A percentile compares a stretch with the other conserved stretches of the same genome.
Conservation (phyloP, 2,329 filamentous ascomycete genomes). For the Monilinia fructigena region DNA sequence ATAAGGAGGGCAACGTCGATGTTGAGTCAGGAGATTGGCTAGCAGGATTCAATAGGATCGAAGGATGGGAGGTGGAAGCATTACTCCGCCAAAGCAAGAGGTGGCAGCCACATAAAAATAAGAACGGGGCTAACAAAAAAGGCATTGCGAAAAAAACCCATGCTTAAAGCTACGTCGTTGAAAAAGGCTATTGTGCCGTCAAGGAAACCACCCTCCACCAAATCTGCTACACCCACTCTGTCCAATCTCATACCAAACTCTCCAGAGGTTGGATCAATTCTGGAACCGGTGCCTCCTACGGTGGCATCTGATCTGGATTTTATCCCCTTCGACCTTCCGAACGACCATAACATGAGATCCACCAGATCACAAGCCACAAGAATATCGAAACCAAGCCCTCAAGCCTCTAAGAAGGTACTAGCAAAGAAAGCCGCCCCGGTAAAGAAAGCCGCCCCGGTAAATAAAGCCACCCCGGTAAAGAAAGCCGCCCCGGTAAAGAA, state of each 20-base stretch:
- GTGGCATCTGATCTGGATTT: background rate
- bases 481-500: background rate
- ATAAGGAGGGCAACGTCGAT: constrained; percentile 21
- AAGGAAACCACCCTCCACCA: background rate
- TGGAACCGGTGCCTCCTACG: background rate
- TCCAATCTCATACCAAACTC: background rate
- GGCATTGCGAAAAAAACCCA: background rate
- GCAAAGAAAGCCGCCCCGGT: background rate
- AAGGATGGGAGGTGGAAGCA: constrained; percentile 21
- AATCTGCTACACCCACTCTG: too few species aligned
- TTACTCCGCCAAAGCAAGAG: constrained; percentile 10
- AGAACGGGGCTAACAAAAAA: background rate
- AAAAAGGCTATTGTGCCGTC: background rate
- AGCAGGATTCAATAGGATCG: constrained; percentile 13
- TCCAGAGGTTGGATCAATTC: background rate
- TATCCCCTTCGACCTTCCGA: constrained; percentile 1
- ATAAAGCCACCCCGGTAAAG: background rate
- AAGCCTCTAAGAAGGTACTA: background rate
- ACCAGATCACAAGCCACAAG: background rate
- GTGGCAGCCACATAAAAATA: background rate
- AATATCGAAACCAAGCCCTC: constrained; percentile 8
- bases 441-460: background rate
- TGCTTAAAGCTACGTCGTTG: background rate
- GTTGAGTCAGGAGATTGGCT: constrained; percentile 20
- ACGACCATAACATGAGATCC: background rate